These are phyloP conservation scores for Colletotrichum sp. DNA, from an alignment of 2,329 filamentous ascomycete genomes.

Conservation along the genomic window DNA sequence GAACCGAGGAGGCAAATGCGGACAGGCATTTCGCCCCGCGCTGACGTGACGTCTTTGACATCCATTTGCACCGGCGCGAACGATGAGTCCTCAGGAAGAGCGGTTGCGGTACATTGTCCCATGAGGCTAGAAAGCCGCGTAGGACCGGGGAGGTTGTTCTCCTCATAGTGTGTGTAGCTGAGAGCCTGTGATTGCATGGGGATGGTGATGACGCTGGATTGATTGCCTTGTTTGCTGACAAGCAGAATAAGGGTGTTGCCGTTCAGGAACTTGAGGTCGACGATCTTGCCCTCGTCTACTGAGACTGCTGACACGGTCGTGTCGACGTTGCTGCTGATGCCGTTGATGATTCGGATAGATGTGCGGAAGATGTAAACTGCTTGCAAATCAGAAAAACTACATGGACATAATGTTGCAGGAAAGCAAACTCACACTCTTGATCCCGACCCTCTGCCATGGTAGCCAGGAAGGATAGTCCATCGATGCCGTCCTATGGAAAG, in stretches of 20 bases:
- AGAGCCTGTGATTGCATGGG: constrained; percentile 41
- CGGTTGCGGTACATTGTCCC: not conserved
- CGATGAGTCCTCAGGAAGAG: constrained; percentile 26
- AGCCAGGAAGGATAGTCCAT: constrained; percentile 43
- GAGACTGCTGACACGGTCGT: constrained; percentile 45
- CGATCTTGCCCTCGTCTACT: constrained; percentile 47
- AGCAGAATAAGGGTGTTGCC: constrained; percentile 66
- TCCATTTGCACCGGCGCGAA: constrained; percentile 56
- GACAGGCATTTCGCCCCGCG: constrained; percentile 51
- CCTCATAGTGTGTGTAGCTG: constrained; percentile 39
- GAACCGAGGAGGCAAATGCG: constrained; percentile 56
- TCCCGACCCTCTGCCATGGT: constrained; percentile 41
- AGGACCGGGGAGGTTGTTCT: constrained; percentile 12
- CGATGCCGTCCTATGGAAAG: constrained; percentile 32
- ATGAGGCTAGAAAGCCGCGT: not conserved
- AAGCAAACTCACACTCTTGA: constrained; percentile 39
- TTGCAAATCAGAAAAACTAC: constrained; percentile 31
- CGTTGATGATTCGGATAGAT: constrained; percentile 57
- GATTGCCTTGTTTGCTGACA: constrained; percentile 45
- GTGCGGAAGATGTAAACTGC: constrained; percentile 62
- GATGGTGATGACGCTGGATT: constrained; percentile 33
- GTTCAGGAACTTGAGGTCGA: constrained; percentile 73
- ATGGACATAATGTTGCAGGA: constrained; percentile 24
- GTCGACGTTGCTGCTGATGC: constrained; percentile 55
- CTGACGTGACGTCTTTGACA: constrained; percentile 47